Conservation (phyloP, 73 alveolate genomes). For the Paramecium pentaurelia region DNA sequence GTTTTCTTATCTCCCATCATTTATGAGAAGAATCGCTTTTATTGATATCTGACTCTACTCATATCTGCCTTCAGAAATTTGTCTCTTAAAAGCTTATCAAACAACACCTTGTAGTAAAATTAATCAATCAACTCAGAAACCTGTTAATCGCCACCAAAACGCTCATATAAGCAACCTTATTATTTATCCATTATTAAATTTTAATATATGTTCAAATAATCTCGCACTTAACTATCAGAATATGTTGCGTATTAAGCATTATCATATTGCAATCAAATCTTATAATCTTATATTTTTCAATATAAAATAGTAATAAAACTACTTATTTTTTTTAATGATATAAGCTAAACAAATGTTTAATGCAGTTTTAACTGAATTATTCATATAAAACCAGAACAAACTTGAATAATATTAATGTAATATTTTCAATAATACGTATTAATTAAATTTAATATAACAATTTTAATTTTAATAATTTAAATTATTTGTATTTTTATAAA, state of each 20-base stretch:
- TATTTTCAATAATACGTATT: not conserved
- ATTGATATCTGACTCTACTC: constrained; percentile 47
- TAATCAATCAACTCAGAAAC: constrained; percentile 37
- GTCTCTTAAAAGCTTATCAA: constrained; percentile 29
- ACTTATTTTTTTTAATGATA: not conserved
- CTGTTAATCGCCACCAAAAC: constrained; percentile 41
- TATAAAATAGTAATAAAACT: not conserved
- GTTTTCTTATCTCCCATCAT: constrained; percentile 52
- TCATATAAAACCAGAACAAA: not conserved
- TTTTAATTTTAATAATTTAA: not conserved
- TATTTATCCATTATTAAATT: constrained; percentile 7
- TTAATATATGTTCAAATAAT: not conserved
- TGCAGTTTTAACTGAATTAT: not conserved
- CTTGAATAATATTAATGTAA: not conserved
- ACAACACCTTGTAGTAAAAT: constrained; percentile 28
- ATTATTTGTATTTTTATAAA: not conserved
- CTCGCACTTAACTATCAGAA: not conserved
- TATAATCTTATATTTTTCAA: not conserved
- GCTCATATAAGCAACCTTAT: not conserved
- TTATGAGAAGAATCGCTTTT: constrained; percentile 43
- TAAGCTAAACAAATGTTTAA: not conserved
- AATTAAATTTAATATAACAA: not conserved
- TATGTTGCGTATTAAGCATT: not conserved
- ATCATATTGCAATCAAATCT: not conserved
- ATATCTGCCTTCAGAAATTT: constrained; percentile 41